Evolutionary conservation across 1,139 yeast species (phyloP), one percentile per base, ranked within the genome.

Genomic region (Diutina sp.): DNA sequence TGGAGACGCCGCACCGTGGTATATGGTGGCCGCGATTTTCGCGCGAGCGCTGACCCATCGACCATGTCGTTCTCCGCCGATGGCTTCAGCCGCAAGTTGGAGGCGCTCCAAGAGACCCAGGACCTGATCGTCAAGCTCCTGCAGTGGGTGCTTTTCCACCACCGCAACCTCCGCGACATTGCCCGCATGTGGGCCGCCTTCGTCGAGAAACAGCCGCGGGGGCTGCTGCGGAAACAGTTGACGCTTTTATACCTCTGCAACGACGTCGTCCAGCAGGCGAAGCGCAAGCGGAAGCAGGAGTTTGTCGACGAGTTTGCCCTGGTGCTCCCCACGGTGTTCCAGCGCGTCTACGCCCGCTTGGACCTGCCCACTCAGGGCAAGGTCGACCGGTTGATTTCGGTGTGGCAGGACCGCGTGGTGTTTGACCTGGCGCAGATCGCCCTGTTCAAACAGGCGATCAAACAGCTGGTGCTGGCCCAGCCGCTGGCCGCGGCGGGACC

Each of bases 91-190:
- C 74, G 80, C 60, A 88, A 87, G 68, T 74, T 90, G 55, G 74
- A 77, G 7, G 69, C 78, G 9, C 73, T 89, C 54, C 85, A 83
- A 63, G 95, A 87, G 61, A 84, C 95, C 0, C 95, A 87, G 66
- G 95, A 88, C 59, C 82, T 91, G 11, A 89, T 89, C 62, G 93
- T 87, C 38, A 79, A 90, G 6, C 83, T 89, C 3, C 84, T 95
- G 0, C 95, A 87, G 66, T 90, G 96, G 96, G 85, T 85, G 47
- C 71, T 89, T 60, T 88, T 88, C 70, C 91, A 89, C 67, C 82
- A 86, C 62, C 74, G 91, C 56, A 81, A 85, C 62, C 82, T 86
- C 30, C 69, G 69, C 11, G 80, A 79, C 54, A 77, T 84, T 30
- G 88, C 90, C 3, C 67, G 72, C 50, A 69, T 80, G 16, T 90